phyloP scores from a whole-genome alignment of 768 basidiomycete genomes.

The Dioszegia hungarica region DNA sequence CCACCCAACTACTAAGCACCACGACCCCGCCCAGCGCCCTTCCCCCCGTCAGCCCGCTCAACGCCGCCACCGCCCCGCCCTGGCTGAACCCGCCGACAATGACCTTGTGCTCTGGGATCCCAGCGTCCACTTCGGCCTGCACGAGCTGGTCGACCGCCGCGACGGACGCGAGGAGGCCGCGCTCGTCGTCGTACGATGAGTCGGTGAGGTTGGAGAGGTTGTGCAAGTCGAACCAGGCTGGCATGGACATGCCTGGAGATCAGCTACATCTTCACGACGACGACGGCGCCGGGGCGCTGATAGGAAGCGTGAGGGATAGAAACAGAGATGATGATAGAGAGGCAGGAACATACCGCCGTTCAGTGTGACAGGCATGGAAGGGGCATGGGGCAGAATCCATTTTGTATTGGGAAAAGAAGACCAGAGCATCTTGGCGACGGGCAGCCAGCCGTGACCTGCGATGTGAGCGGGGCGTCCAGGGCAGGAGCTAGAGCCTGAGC shows the following conservation, averaged over 20 bases:
- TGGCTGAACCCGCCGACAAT: constrained; percentile 87
- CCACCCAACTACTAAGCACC: constrained; percentile 74
- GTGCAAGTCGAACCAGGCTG: constrained; percentile 69
- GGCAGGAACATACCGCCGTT: constrained; percentile 59
- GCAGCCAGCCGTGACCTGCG: constrained; percentile 67
- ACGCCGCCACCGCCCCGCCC: constrained; percentile 70
- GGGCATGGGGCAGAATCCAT: constrained; percentile 85
- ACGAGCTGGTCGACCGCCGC: constrained; percentile 65
- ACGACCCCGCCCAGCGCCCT: constrained; percentile 67
- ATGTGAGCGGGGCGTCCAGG: constrained; percentile 36
- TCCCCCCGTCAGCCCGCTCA: constrained; percentile 66
- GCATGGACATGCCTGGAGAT: constrained; percentile 32
- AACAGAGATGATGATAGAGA: background rate
- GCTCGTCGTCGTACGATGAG: constrained; percentile 62
- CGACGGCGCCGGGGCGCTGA: no score
- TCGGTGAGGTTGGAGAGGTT: constrained; percentile 54
- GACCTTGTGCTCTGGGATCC: constrained; percentile 65
- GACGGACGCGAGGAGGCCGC: constrained; percentile 66
- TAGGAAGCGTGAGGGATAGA: background rate
- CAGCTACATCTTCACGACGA: background rate
- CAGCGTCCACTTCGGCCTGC: constrained; percentile 65
- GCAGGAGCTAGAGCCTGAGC: background rate
- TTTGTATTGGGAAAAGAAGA: constrained; percentile 67
- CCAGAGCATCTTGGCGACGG: constrained; percentile 66
- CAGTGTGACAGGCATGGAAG: constrained; percentile 62